Evolutionary conservation across 1,139 yeast genomes (phyloP).

Genomic region (Taiozyma onychis): DNA sequence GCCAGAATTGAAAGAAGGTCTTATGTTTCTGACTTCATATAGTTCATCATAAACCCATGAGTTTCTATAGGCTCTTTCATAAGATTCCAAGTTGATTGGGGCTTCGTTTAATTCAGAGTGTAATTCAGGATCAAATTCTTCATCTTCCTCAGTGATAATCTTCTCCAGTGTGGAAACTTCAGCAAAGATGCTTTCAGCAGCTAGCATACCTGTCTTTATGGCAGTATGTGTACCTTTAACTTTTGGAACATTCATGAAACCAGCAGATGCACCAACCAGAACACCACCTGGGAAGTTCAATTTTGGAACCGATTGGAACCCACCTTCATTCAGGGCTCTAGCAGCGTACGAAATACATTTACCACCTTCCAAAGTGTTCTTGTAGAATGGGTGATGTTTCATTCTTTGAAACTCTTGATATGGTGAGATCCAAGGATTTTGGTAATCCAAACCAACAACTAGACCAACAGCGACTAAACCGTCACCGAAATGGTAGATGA

Average conservation of each 20-base stretch:
- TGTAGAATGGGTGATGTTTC: conserved; percentile 87
- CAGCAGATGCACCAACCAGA: conserved; percentile 91
- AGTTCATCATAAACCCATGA: conserved; percentile 90
- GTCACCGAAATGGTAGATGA: conserved; percentile 94
- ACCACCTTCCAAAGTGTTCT: conserved; percentile 76
- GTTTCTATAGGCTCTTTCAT: conserved; percentile 56
- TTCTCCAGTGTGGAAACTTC: conserved; percentile 42
- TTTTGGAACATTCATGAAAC: conserved; percentile 94
- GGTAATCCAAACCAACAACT: conserved; percentile 88
- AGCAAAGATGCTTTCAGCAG: conserved; percentile 80
- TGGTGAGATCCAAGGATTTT: conserved; percentile 91
- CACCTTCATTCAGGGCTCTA: conserved; percentile 94
- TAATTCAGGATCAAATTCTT: conserved; percentile 27
- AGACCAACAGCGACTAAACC: conserved; percentile 85
- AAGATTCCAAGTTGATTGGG: conserved; percentile 48
- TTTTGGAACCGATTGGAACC: conserved; percentile 85
- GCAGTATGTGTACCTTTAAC: conserved; percentile 99
- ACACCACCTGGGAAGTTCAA: conserved; percentile 94
- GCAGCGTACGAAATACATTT: conserved; percentile 93
- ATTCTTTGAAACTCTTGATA: conserved; percentile 91
- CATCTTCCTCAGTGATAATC: conserved; percentile 36
- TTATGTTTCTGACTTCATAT: conserved; percentile 74
- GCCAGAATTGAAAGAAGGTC: conserved; percentile 78
- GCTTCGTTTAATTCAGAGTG: conserved; percentile 31
- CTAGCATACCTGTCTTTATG: conserved; percentile 89